A percentile compares a stretch with the other conserved stretches of the same genome.
Conservation (phyloP, 352 stramenopile genomes). For the Phytopythium kandeliae region DNA sequence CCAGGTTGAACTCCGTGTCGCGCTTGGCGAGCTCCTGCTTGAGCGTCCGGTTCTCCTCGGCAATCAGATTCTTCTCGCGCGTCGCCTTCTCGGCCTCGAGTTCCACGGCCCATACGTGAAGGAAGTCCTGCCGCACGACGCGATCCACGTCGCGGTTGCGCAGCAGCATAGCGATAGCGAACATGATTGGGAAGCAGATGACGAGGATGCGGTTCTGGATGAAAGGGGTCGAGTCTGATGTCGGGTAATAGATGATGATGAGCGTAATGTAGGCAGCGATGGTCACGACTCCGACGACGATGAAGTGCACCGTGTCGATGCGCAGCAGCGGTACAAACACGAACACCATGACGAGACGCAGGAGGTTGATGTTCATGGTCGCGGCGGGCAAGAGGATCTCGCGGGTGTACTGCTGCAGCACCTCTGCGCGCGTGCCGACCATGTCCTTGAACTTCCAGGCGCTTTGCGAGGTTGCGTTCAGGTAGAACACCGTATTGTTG, state of each 20-base stretch:
- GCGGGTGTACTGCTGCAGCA: constrained; percentile 58
- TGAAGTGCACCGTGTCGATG: constrained; percentile 71
- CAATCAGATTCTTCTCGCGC: constrained; percentile 74
- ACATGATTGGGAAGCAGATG: constrained; percentile 63
- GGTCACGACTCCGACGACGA: constrained; percentile 41
- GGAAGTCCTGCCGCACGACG: constrained; percentile 72
- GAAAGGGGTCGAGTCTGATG: constrained; percentile 49
- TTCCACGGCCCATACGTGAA: constrained; percentile 75
- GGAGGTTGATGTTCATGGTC: constrained; percentile 79
- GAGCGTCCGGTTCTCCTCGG: constrained; percentile 72
- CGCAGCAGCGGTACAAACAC: constrained; percentile 67
- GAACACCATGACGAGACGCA: constrained; percentile 72
- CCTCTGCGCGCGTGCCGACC: constrained; percentile 41
- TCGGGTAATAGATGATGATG: constrained; percentile 59
- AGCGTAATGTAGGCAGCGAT: constrained; percentile 59
- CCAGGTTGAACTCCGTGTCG: constrained; percentile 66
- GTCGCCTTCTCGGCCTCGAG: constrained; percentile 64
- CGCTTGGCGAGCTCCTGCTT: constrained; percentile 73
- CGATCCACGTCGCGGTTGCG: constrained; percentile 72
- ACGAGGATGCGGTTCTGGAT: constrained; percentile 63
- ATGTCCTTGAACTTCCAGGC: constrained; percentile 60
- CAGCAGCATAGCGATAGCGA: constrained; percentile 62
- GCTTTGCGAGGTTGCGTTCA: constrained; percentile 42
- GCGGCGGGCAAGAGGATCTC: constrained; percentile 56
- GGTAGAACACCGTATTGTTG: constrained; percentile 31